Percentiles rank a stretch among this genome's conserved stretches.
Evolutionary conservation across 2,329 filamentous ascomycete genomes (phyloP).

Genomic region (Neopestalotiopsis sp.): DNA sequence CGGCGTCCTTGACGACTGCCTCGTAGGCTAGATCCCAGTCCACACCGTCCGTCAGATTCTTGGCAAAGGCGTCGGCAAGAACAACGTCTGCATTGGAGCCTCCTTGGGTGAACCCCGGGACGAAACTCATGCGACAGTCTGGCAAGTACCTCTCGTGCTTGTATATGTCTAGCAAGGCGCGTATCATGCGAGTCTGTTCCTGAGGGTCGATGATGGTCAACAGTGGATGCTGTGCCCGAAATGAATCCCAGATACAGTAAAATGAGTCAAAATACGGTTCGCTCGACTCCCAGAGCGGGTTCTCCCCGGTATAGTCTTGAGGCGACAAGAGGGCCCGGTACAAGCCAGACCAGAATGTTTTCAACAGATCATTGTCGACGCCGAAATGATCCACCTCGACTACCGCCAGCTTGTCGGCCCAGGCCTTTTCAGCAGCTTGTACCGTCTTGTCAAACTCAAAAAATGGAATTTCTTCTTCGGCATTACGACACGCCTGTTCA

Average conservation of each 20-base stretch:
- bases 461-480: slow-evolving; percentile 69
- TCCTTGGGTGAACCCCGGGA: slow-evolving; percentile 77
- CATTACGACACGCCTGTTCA: slow-evolving; percentile 71
- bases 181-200: slow-evolving; percentile 72
- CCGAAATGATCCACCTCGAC: slow-evolving; percentile 60
- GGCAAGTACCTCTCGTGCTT: slow-evolving; percentile 67
- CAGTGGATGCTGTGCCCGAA: slow-evolving; percentile 73
- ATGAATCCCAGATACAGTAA: slow-evolving; percentile 76
- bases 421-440: slow-evolving; percentile 58
- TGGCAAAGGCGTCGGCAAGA: slow-evolving; percentile 72
- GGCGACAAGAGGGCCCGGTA: slow-evolving; percentile 74
- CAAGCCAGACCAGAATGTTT: slow-evolving; percentile 72
- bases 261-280: slow-evolving; percentile 78
- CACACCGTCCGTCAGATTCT: slow-evolving; percentile 67
- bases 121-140: slow-evolving; percentile 79
- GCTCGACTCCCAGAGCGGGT: slow-evolving; percentile 69
- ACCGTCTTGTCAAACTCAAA: slow-evolving; percentile 66
- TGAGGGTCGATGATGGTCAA: slow-evolving; percentile 73
- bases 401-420: slow-evolving; percentile 67
- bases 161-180: slow-evolving; percentile 75
- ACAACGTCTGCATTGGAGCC: slow-evolving; percentile 79
- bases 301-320: slow-evolving; percentile 79
- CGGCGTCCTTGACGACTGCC: slow-evolving; percentile 75
- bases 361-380: slow-evolving; percentile 61
- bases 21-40: slow-evolving; percentile 75